phyloP scores from a whole-genome alignment of 2,329 filamentous ascomycete species.

The Venturia aucupariae region DNA sequence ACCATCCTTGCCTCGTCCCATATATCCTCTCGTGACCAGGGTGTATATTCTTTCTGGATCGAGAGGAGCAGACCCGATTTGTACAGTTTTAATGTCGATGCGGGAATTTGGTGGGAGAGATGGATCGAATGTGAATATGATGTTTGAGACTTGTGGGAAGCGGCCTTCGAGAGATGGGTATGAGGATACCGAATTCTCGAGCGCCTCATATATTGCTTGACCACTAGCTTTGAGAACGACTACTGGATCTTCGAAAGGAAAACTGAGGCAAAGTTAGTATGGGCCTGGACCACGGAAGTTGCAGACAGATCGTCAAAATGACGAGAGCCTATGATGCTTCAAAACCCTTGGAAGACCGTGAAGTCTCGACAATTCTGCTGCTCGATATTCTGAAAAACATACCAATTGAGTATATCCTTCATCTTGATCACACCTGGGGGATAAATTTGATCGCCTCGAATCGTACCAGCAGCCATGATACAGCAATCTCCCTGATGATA shows the following conservation, averaged over 20 bases:
- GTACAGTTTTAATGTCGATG: slow-evolving; percentile 45
- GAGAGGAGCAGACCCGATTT: slow-evolving; percentile 52
- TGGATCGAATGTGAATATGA: slow-evolving; percentile 64
- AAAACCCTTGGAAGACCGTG: no score
- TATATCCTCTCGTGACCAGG: slow-evolving; percentile 76
- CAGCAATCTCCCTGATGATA: slow-evolving; percentile 75
- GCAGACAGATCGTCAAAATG: not conserved
- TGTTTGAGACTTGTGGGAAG: slow-evolving; percentile 82
- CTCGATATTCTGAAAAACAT: not conserved
- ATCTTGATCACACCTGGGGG: slow-evolving; percentile 67
- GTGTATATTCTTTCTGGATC: slow-evolving; percentile 57
- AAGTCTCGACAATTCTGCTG: not conserved
- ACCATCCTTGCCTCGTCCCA: slow-evolving; percentile 81
- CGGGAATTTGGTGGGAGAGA: slow-evolving; percentile 50
- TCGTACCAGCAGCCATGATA: slow-evolving; percentile 77
- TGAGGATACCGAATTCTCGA: slow-evolving; percentile 74
- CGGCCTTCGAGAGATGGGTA: slow-evolving; percentile 76
- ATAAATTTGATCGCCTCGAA: slow-evolving; percentile 82
- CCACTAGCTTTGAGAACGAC: slow-evolving; percentile 67
- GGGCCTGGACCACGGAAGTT: not conserved
- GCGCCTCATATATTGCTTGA: slow-evolving; percentile 62
- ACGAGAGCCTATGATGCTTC: not conserved
- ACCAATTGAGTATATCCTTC: slow-evolving; percentile 73
- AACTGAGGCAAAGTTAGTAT: slow-evolving; percentile 31
- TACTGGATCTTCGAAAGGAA: slow-evolving; percentile 86